Conservation (phyloP, 2,329 filamentous ascomycete genomes). For the Xylaria sp. region DNA sequence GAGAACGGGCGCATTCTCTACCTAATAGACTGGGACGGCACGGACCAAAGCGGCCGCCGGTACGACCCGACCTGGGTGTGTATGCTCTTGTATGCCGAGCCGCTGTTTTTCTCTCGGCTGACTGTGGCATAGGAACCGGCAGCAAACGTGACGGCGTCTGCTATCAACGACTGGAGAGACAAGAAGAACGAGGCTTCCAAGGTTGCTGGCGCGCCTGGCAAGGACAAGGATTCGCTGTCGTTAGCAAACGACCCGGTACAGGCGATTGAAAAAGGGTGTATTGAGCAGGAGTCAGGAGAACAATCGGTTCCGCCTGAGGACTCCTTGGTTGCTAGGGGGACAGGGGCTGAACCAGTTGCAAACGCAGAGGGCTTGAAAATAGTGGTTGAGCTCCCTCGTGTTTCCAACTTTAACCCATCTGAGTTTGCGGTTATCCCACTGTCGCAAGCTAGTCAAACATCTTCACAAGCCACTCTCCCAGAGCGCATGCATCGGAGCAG, state of each 20-base stretch:
- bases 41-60: slow-evolving; percentile 58
- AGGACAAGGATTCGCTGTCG: slow-evolving; percentile 4
- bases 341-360: slow-evolving; percentile 1
- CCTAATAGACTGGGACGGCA: slow-evolving; percentile 66
- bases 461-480: slow-evolving; percentile 31
- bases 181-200: slow-evolving; percentile 35
- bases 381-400: slow-evolving; percentile 40
- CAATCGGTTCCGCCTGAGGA: slow-evolving; percentile 8
- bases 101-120: slow-evolving; percentile 21
- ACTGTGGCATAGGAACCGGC: slow-evolving; percentile 44
- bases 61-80: slow-evolving; percentile 66
- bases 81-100: slow-evolving; percentile 44
- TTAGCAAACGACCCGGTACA: slow-evolving; percentile 31
- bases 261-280: slow-evolving; percentile 15
- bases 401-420: slow-evolving; percentile 36
- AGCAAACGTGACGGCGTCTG: slow-evolving; percentile 42
- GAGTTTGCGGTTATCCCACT: slow-evolving; percentile 38
- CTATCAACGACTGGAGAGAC: slow-evolving; percentile 44
- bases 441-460: slow-evolving; percentile 37
- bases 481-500: slow-evolving; percentile 22
- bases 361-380: slow-evolving; percentile 25
- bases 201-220: slow-evolving; percentile 25
- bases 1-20: slow-evolving; percentile 55
- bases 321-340: background rate
- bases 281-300: slow-evolving; percentile 14